These are phyloP conservation scores for Xylaria bambusicola DNA, from an alignment of 495 filamentous ascomycete genomes.

Conservation along the genomic window DNA sequence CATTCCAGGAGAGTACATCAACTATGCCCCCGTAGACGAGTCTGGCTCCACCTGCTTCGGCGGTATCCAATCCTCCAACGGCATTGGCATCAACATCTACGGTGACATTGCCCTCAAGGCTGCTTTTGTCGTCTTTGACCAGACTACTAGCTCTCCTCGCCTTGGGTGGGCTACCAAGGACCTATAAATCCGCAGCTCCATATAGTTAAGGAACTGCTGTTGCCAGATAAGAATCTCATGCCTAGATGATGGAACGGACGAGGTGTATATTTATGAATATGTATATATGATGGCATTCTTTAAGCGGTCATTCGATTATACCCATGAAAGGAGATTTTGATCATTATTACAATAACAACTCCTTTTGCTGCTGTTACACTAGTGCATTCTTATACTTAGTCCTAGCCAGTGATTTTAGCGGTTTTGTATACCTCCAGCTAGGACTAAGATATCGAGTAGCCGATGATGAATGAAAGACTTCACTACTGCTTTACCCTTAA, in stretches of 20 bases:
- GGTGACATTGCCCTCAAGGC: slow-evolving; percentile 76
- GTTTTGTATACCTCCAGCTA: too few relatives aligned
- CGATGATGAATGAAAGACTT: too few relatives aligned
- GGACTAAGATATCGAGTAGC: too few relatives aligned
- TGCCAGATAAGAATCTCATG: too few relatives aligned
- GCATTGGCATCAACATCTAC: slow-evolving; percentile 64
- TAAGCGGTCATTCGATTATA: slow-evolving; percentile 5
- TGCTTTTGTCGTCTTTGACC: slow-evolving; percentile 69
- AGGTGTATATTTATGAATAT: not conserved
- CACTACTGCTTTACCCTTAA: too few relatives aligned
- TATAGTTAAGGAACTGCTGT: too few relatives aligned
- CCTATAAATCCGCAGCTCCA: slow-evolving; percentile 3
- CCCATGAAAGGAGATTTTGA: slow-evolving; percentile 1
- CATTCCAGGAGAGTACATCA: slow-evolving; percentile 53
- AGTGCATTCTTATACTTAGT: too few relatives aligned
- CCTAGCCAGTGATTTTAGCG: too few relatives aligned
- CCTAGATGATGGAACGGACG: not conserved
- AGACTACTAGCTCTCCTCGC: slow-evolving; percentile 16
- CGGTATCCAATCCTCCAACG: slow-evolving; percentile 59
- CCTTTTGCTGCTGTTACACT: not conserved
- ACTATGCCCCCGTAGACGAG: slow-evolving; percentile 43
- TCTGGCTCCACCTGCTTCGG: slow-evolving; percentile 51
- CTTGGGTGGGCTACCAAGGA: slow-evolving; percentile 21
- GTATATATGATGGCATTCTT: slow-evolving; percentile 14
- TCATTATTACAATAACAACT: not conserved